Evolutionary conservation across 2,329 filamentous ascomycete species (phyloP), one percentile per base, ranked within the genome.

Genomic region (Nigrospora oryzae): DNA sequence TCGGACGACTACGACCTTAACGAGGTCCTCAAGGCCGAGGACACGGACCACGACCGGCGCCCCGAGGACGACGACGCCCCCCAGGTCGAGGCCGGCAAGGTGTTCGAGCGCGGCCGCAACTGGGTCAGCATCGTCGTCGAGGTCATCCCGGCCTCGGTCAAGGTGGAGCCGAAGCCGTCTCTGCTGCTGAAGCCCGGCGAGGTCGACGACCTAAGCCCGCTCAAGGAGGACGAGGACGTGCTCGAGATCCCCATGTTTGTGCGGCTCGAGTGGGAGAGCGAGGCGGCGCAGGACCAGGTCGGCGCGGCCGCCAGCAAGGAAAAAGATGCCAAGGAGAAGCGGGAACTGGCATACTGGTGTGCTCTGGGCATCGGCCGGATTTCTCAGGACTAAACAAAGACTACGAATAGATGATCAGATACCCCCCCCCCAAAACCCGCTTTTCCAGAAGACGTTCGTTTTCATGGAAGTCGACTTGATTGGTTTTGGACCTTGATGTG

Each of bases 181-280:
- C 36, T 56, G 32, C 55, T 47, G 46, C 49, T 50, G 14, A 59
- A 53, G 19, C 56, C 63, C 44, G 60, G 53, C 38, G 63, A 50
- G 13, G 59, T 69, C 36, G 61, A 63, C 30, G 70, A 74, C 50
- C 60, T 68, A 40, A 62, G 65, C n/a, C 70, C 71, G 36, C 56
- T 81, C 40, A 69, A 64, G 48, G 75, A 78, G 52, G 79, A 81
- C 53, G 78, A 83, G 57, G 78, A 83, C 44, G 60, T 81, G 43
- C 50, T 97, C 36, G 93, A 98, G 72, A 91, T 98, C 54, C 91
- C 93, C 44, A 83, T 98, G 57, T 94, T 95, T 69, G 88, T 98
- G 49, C 78, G 89, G 19, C 76, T 95, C 46, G 90, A 96, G 63
- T 98, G 90, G 83, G 91, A 90, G 63, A 74, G 79, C 4, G 86